phyloP scores from a whole-genome alignment of 164 flowering plant species.

The Malania oleifera region DNA sequence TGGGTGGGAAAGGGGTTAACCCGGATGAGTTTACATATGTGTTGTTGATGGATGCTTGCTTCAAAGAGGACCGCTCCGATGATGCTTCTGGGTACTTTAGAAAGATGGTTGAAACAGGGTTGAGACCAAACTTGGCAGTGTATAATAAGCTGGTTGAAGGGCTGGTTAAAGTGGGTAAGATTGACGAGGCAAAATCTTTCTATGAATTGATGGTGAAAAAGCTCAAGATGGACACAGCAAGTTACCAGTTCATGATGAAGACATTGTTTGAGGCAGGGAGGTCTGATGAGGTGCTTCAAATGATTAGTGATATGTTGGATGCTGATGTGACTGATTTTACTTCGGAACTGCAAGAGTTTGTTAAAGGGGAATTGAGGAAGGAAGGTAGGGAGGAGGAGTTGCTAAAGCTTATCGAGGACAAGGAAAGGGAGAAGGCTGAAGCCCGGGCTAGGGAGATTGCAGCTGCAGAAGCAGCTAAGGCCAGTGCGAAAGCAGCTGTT shows the following conservation, averaged over 20 bases:
- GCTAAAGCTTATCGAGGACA: conserved; percentile 61
- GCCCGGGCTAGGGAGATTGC: conserved; percentile 45
- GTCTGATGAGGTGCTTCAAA: conserved; percentile 62
- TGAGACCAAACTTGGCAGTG: conserved; percentile 70
- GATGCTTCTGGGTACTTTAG: conserved; percentile 71
- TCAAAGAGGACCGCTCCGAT: conserved; percentile 44
- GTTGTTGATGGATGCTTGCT: conserved; percentile 78
- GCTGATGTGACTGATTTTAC: conserved; percentile 50
- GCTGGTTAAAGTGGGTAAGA: conserved; percentile 55
- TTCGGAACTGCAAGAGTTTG: conserved; percentile 63
- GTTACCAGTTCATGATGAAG: conserved; percentile 62
- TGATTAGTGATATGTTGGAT: conserved; percentile 51
- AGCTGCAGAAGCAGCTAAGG: conserved; percentile 55
- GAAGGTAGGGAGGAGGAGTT: conserved; percentile 80
- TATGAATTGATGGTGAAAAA: conserved; percentile 82
- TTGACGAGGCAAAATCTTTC: conserved; percentile 74
- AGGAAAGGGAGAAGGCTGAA: conserved; percentile 67
- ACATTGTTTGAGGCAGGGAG: conserved; percentile 55
- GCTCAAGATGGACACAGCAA: conserved; percentile 57
- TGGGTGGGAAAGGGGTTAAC: conserved; percentile 55
- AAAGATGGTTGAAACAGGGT: conserved; percentile 68
- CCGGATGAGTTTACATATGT: conserved; percentile 79
- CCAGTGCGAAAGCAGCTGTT: conserved; percentile 46
- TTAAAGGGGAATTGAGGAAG: conserved; percentile 51
- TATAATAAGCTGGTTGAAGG: conserved; percentile 61